Base-by-base conservation (phyloP, 2,329 filamentous ascomycete species). In the Exophiala alcalophila region DNA sequence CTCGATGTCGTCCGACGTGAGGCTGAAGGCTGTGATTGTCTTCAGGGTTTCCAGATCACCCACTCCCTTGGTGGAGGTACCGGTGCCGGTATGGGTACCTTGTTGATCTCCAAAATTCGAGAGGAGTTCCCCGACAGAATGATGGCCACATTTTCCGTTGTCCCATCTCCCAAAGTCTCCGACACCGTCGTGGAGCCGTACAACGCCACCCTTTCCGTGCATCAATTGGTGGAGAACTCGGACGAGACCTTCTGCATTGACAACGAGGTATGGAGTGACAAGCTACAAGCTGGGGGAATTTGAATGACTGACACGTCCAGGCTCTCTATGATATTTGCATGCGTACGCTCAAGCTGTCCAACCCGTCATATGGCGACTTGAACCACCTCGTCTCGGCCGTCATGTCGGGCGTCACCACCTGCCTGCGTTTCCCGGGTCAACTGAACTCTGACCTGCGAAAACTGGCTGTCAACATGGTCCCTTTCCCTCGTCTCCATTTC, bases 181-280 rank as follows among this genome's bases (percentile, higher is more conserved):
- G 92, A 98, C 71, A 98, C 92, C 66, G 92, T 98, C 63, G 92
- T 98, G 63, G 92, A 98, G 80, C 92, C 92, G 60, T 98, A 98
- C 83, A 98, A 98, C 77, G 92, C 92, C 65, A 98, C 92, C 52
- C 87, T 98, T 63, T 98, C 92, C 62, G 81, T 98, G 60, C 92
- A 98, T 76, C 92, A 98, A 80, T 81, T 98, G 61, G 92, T 98
- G 60, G 92, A 98, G 82, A 96, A 98, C 84, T 98, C 92, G 36
- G 92, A 98, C 70, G 90, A 94, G 86, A 98, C 92, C 69, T 98
- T 96, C 83, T 98, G 92, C 78, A 98, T 98, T 71, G 92, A 98
- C 73, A 98, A 98, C 80, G 91, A 98, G 83, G 75, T 78, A 64
- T 51, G 65, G 9, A 21, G 11, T 12, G 55, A 16, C 24, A 31